Percentiles rank a stretch among this genome's conserved stretches.
These are phyloP conservation scores for Fusarium pilosicola DNA, from an alignment of 2,329 filamentous ascomycete genomes.

Conservation along the genomic window DNA sequence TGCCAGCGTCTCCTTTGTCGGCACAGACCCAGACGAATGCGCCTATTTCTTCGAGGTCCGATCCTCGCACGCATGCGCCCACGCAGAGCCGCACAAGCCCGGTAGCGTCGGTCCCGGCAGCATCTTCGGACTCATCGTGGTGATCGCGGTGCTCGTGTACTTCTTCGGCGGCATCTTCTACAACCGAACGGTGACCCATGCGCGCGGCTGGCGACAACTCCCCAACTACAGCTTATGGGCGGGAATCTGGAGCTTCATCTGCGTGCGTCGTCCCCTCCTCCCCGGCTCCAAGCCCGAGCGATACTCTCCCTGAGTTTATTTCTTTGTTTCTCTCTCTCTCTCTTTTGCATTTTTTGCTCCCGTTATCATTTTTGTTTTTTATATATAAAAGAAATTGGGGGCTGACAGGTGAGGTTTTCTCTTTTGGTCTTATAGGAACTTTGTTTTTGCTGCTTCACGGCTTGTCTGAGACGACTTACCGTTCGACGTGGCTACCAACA, in stretches of 20 bases:
- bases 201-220: conserved; percentile 92
- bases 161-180: conserved; percentile 93
- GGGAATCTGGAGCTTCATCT: conserved; percentile 84
- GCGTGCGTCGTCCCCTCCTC: conserved; percentile 58
- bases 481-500: conserved; percentile 73
- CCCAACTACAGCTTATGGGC: conserved; percentile 96
- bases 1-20: conserved; percentile 84
- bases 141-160: conserved; percentile 84
- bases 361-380: neutral
- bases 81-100: conserved; percentile 75
- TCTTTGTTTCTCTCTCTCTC: neutral
- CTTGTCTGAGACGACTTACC: conserved; percentile 74
- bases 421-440: conserved; percentile 61
- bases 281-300: conserved; percentile 44
- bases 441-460: conserved; percentile 74
- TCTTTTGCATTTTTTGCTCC: neutral
- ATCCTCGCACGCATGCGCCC: conserved; percentile 81
- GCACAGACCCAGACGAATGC: conserved; percentile 85
- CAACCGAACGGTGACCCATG: conserved; percentile 92
- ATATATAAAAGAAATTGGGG: conserved; percentile 16
- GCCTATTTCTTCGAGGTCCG: conserved; percentile 96
- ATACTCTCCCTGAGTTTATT: conserved; percentile 41
- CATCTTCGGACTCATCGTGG: conserved; percentile 88
- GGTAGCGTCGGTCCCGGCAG: conserved; percentile 76
- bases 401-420: conserved; percentile 39